Evolutionary conservation across 2,329 filamentous ascomycete genomes (phyloP).

Genomic region (Pyricularia grisea): DNA sequence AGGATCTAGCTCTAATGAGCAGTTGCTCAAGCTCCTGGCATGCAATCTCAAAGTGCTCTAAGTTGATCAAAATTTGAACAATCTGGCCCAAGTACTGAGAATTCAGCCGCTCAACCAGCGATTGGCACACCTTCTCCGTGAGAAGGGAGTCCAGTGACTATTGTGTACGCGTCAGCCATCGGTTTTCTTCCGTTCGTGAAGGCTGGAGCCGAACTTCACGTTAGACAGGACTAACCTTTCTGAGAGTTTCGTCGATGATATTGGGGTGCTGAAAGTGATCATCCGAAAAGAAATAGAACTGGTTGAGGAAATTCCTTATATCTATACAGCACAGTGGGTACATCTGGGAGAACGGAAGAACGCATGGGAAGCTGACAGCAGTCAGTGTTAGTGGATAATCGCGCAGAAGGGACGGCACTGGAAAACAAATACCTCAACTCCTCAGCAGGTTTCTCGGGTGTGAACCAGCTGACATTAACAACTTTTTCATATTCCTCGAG

Average conservation of each 20-base stretch:
- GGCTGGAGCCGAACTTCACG: no score
- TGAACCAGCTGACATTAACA: conserved; percentile 92
- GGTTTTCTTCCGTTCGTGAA: not conserved
- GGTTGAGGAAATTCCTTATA: conserved; percentile 93
- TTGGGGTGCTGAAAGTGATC: conserved; percentile 89
- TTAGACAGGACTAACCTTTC: conserved; percentile 43
- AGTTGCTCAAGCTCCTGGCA: conserved; percentile 84
- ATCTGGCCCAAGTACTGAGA: conserved; percentile 97
- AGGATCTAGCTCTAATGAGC: conserved; percentile 75
- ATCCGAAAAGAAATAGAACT: conserved; percentile 96
- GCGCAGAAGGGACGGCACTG: conserved; percentile 31
- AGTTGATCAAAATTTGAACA: conserved; percentile 94
- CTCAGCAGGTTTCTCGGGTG: conserved; percentile 66
- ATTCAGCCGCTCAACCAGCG: conserved; percentile 75
- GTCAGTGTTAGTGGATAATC: conserved; percentile 10
- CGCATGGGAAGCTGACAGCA: conserved; percentile 66
- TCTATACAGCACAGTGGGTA: conserved; percentile 98
- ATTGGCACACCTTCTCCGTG: conserved; percentile 83
- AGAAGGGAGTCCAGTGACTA: conserved; percentile 92
- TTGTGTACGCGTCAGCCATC: not conserved
- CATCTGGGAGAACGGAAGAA: conserved; percentile 98
- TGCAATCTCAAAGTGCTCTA: conserved; percentile 93
- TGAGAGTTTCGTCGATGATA: conserved; percentile 84
- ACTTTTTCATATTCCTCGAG: conserved; percentile 92
- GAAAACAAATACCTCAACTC: conserved; percentile 44